Base-by-base conservation (phyloP, 2,329 filamentous ascomycete genomes). In the Pyrenophora seminiperda region DNA sequence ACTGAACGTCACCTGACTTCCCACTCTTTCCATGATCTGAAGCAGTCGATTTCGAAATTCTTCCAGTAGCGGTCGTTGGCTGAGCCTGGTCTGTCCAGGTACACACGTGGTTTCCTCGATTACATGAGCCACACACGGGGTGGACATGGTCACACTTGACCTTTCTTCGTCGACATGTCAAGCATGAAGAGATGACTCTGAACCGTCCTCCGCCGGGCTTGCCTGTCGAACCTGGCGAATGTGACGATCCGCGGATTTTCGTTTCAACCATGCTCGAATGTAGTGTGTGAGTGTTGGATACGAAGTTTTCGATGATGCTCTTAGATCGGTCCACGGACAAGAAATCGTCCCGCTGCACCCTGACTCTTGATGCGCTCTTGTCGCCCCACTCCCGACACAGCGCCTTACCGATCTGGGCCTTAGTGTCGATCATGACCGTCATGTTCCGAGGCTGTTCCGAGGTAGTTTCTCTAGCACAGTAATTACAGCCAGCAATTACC, bases 61-160 rank as follows among this genome's bases (percentile, higher is more conserved):
- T 65, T 24, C 60, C 58, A 19, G 53, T 51, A 17, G 53, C 38
- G 6, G 56, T 43, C 9, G 63, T 53, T 13, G 43, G 52, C 37
- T 64, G 67, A 11, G 57, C 61, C 55, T 50, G 67, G 58, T 50
- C 68, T 58, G 63, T 70, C 62, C 62, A 74, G 20, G 66, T 69
- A 45, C 72, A 74, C 10, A 66, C 59, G 57, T 73, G 72, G 38
- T 62, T 72, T 13, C 71, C 71, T 43, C 71, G 63, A 11, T 62
- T 61, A 54, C 72, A 74, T 31, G 72, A 70, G 19, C 71, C 70
- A 50, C 72, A 74, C 5, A 71, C 50, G 9, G 72, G 71, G 59
- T 74, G 70, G 31, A 59, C 65, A 54, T 73, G 72, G 34, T 73
- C 72, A 51, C 72, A 74, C 45, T 67, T 66, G 36, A 74, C 72